Base-by-base conservation (phyloP, 2,329 filamentous ascomycete species). In the Cytospora paraplurivora region DNA sequence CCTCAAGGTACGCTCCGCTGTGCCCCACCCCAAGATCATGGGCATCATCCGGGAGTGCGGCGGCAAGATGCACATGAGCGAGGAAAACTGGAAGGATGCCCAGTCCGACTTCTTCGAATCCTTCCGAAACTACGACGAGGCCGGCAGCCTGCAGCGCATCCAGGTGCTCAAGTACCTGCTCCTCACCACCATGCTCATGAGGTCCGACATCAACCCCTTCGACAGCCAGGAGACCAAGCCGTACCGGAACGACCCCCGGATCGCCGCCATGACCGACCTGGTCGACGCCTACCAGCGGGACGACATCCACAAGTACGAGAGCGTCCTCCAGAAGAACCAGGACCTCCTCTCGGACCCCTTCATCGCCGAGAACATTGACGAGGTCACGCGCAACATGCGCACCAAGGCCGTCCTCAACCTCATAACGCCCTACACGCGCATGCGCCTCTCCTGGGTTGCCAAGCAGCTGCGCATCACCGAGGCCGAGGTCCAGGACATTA, bases 11-110 rank as follows among this genome's bases (percentile, higher is more conserved):
- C 89, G 92, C 67, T 98, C 95, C n/a, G 95, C 95, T 0, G 95
- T 99, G 13, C 94, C 95, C 47, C 95, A 99, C 78, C 95, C 95
- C 64, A 96, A 97, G 79, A 97, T 99, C 75, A 97, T 98, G 92
- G 95, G 95, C 58, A 94, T 99, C 75, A 99, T 99, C 73, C 90
- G 94, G 61, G 95, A 99, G 79, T 99, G 95, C 75, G 95, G 95
- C 72, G 95, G 95, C 71, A 99, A 99, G 82, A 99, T 99, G 95
- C 93, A 98, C 80, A 98, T 99, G 95, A 95, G 91, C 76, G 95
- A 99, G 82, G 95, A 98, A 79, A 98, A 98, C 75, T 99, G 95
- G 95, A 92, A 95, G 75, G 92, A 93, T 72, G 95, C 95, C 1
- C 93, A 98, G 77, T 94, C 88, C 71, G 95, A 98, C 79, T 99